These are phyloP conservation scores for Phaeosphaeria sp. DNA, from an alignment of 2,329 filamentous ascomycete species.

Conservation along the genomic window DNA sequence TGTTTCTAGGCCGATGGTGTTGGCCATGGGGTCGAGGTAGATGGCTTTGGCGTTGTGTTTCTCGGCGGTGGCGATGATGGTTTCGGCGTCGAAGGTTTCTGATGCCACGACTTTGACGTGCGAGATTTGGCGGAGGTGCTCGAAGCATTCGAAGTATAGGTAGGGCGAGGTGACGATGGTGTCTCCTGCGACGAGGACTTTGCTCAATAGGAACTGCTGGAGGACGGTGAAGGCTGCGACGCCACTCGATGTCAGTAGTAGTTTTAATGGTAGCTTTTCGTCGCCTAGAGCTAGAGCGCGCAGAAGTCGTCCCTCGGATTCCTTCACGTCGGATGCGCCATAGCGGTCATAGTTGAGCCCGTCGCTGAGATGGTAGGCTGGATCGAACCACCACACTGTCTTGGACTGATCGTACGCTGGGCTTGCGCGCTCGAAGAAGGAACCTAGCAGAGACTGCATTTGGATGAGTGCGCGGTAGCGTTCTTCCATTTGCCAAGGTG, in stretches of 20 bases:
- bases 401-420: slow-evolving; percentile 8
- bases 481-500: slow-evolving; percentile 8
- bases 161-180: slow-evolving; percentile 5
- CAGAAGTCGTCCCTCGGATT: neutral
- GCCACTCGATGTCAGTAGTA: slow-evolving; percentile 6
- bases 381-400: slow-evolving; percentile 6
- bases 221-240: slow-evolving; percentile 6
- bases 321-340: neutral
- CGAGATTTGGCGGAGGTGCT: neutral
- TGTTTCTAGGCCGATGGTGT: slow-evolving; percentile 2
- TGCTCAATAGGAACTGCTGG: slow-evolving; percentile 4
- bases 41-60: slow-evolving; percentile 5
- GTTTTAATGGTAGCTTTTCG: neutral
- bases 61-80: slow-evolving; percentile 6
- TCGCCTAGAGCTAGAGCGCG: neutral
- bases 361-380: neutral
- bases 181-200: neutral
- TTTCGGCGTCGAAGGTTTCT: slow-evolving; percentile 7
- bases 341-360: slow-evolving; percentile 8
- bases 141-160: slow-evolving; percentile 9
- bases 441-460: neutral
- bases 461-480: slow-evolving; percentile 6
- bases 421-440: slow-evolving; percentile 5
- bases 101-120: neutral
- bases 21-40: slow-evolving; percentile 9